Conservation (phyloP, 169 alveolate genomes). For the Cryptosporidium meleagridis region DNA sequence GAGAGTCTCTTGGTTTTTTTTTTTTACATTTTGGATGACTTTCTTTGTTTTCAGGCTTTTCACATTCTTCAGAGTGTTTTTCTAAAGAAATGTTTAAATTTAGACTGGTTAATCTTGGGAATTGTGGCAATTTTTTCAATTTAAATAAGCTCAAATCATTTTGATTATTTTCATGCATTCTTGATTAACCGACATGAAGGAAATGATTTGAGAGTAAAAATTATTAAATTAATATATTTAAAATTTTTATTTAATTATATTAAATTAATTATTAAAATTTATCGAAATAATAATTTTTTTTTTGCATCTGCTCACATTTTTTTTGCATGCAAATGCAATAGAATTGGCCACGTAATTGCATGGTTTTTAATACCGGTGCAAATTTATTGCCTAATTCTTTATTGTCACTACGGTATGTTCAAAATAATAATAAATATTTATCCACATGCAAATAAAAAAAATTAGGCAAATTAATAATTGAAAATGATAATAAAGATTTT, state of each 20-base stretch:
- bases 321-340: conserved; percentile 21
- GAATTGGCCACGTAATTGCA: conserved; percentile 20
- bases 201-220: background rate
- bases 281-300: background rate
- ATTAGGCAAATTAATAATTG: background rate
- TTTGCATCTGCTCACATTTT: background rate
- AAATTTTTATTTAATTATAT: background rate
- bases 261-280: background rate
- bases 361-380: background rate
- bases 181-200: background rate
- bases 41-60: background rate
- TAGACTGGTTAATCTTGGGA: conserved; percentile 32
- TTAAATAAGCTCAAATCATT: background rate
- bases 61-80: background rate
- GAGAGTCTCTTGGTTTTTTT: background rate
- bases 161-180: conserved; percentile 11
- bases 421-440: background rate
- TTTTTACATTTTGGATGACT: background rate
- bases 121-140: conserved; percentile 19
- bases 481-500: background rate
- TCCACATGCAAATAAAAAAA: background rate
- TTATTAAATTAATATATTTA: background rate
- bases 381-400: background rate
- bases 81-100: conserved; percentile 13
- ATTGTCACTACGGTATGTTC: background rate